These are phyloP conservation scores for Claviceps purpurea DNA, from an alignment of 2,329 filamentous ascomycete genomes.

Conservation along the genomic window DNA sequence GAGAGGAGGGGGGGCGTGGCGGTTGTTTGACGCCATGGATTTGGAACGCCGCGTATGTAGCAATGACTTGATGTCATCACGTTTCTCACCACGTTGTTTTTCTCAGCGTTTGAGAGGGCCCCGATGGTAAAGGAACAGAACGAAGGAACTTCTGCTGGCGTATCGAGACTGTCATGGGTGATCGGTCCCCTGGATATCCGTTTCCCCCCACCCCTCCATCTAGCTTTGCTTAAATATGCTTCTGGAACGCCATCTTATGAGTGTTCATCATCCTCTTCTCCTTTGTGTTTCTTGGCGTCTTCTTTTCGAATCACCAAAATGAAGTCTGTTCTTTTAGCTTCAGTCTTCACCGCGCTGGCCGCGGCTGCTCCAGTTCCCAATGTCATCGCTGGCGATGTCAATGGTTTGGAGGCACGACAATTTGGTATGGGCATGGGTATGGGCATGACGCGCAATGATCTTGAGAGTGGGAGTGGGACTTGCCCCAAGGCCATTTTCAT, in stretches of 20 bases:
- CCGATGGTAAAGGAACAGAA: background rate
- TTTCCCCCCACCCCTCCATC: background rate
- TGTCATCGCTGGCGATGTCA: background rate
- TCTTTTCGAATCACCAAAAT: background rate
- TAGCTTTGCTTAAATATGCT: background rate
- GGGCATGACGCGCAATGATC: constrained; percentile 13
- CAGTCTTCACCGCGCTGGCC: constrained; percentile 8
- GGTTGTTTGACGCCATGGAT: background rate
- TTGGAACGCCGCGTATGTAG: background rate
- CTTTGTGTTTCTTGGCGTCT: background rate
- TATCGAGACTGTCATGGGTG: background rate
- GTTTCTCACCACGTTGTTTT: background rate
- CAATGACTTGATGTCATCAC: too few species aligned
- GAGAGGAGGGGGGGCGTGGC: background rate
- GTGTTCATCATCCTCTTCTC: background rate
- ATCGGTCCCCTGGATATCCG: background rate
- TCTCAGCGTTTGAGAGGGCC: background rate
- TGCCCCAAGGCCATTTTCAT: constrained; percentile 26
- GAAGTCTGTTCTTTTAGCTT: constrained; percentile 7
- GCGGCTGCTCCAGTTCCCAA: constrained; percentile 1
- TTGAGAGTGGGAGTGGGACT: constrained; percentile 13
- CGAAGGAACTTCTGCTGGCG: background rate
- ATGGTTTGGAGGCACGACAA: background rate
- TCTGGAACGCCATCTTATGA: background rate
- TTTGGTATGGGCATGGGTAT: background rate